These are phyloP conservation scores for Cutaneotrichosporon dermatis DNA, from an alignment of 1,284 basidiomycete species.

Conservation along the genomic window DNA sequence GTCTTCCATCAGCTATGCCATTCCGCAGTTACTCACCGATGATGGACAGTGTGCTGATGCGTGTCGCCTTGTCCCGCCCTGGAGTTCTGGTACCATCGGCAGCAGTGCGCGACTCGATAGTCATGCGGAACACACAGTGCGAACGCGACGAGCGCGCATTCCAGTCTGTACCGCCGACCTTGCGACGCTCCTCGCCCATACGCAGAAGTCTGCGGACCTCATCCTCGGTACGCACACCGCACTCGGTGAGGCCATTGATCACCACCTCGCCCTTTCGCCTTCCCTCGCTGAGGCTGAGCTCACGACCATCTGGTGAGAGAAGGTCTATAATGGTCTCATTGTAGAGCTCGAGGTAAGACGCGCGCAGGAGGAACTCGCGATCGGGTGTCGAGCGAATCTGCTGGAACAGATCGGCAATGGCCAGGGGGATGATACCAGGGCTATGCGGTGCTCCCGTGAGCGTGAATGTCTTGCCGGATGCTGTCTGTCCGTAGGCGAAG, in stretches of 20 bases:
- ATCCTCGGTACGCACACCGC: constrained; percentile 80
- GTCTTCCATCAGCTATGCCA: constrained; percentile 58
- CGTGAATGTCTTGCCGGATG: constrained; percentile 85
- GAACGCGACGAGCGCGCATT: constrained; percentile 88
- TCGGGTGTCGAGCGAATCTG: constrained; percentile 49
- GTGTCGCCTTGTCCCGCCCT: constrained; percentile 39
- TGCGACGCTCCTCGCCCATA: constrained; percentile 78
- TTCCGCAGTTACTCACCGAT: constrained; percentile 23
- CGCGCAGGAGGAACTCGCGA: constrained; percentile 87
- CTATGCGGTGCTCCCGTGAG: constrained; percentile 74
- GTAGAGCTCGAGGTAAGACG: constrained; percentile 94
- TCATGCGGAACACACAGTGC: constrained; percentile 87
- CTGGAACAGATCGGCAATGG: constrained; percentile 60
- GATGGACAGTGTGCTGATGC: constrained; percentile 63
- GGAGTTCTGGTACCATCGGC: constrained; percentile 15
- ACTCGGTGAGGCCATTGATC: constrained; percentile 48
- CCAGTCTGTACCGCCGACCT: constrained; percentile 95
- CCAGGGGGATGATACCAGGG: constrained; percentile 89
- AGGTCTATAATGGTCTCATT: constrained; percentile 82
- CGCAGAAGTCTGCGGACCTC: constrained; percentile 77
- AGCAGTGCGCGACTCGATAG: constrained; percentile 44
- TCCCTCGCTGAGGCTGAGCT: constrained; percentile 44
- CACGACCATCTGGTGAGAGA: constrained; percentile 33
- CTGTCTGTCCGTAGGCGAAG: constrained; percentile 75
- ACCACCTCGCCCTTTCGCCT: constrained; percentile 48